Conservation (phyloP, 2,329 filamentous ascomycete genomes). For the Diaporthe ampelina region DNA sequence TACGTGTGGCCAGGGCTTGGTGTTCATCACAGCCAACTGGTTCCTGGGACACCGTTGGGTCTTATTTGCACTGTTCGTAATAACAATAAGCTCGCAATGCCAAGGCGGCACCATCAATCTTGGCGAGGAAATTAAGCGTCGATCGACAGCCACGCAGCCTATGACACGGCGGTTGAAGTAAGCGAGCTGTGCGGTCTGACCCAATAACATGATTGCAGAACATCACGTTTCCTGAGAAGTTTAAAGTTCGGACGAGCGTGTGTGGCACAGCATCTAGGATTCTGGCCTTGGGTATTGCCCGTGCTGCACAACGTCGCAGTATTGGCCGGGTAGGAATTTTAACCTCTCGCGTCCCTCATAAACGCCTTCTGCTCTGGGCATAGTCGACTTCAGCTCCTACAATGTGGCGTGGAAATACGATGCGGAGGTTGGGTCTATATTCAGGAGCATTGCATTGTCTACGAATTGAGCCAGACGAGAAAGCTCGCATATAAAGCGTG, state of each 20-base stretch:
- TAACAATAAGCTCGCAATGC: background rate
- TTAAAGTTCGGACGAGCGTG: background rate
- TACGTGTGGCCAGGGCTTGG: no score
- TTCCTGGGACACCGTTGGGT: no score
- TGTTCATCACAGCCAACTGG: no score
- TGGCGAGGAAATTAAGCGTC: background rate
- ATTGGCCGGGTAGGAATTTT: conserved; percentile 1
- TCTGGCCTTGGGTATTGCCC: background rate
- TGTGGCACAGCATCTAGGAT: conserved; percentile 16
- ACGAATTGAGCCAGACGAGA: no score
- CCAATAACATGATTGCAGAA: background rate
- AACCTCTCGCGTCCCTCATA: background rate
- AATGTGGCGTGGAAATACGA: background rate
- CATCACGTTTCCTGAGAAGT: background rate
- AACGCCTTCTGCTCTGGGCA: conserved; percentile 19
- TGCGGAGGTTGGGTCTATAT: background rate
- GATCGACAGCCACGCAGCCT: conserved; percentile 18
- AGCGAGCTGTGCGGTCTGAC: background rate
- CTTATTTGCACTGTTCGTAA: no score
- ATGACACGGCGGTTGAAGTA: background rate
- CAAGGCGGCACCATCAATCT: conserved; percentile 2
- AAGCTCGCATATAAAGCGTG: background rate
- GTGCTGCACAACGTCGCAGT: conserved; percentile 19
- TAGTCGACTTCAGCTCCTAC: conserved; percentile 1
- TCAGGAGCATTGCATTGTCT: no score